Evolutionary conservation across 306 rosid species (phyloP).

Genomic region (Cicer arietinum): DNA sequence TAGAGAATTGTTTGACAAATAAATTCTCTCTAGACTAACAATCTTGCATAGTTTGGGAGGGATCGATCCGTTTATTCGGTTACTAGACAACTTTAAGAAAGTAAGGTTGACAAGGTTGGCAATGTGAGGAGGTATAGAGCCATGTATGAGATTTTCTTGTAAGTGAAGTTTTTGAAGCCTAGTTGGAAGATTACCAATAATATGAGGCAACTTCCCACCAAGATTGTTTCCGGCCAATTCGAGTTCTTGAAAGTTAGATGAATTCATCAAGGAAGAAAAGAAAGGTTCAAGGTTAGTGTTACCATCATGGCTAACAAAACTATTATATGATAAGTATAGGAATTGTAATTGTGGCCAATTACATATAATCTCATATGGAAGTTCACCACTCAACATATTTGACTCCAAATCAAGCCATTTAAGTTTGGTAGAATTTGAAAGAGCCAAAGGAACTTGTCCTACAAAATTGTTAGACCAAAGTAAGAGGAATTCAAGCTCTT

Average conservation of each 20-base stretch:
- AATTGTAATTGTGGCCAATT: conserved; percentile 67
- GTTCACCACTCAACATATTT: conserved; percentile 69
- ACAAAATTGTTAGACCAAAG: conserved; percentile 84
- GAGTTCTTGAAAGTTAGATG: conserved; percentile 73
- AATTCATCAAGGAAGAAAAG: conserved; percentile 68
- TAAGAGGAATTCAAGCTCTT: conserved; percentile 64
- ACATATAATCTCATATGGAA: conserved; percentile 60
- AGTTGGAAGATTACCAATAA: conserved; percentile 75
- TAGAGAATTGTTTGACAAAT: conserved; percentile 78
- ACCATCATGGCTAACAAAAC: conserved; percentile 71
- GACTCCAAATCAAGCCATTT: conserved; percentile 90
- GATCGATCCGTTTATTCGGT: conserved; percentile 77
- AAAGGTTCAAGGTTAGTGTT: conserved; percentile 89
- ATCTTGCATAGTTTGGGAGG: conserved; percentile 63
- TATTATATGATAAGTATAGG: conserved; percentile 81
- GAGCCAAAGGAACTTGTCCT: conserved; percentile 72
- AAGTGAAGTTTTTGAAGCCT: conserved; percentile 71
- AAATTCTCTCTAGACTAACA: conserved; percentile 75
- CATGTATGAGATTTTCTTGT: conserved; percentile 68
- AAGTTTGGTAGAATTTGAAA: conserved; percentile 72
- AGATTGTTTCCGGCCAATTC: conserved; percentile 82
- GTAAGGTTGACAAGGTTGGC: conserved; percentile 75
- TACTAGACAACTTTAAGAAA: conserved; percentile 79
- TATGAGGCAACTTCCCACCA: conserved; percentile 75
- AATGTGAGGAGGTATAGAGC: conserved; percentile 78